Evolutionary conservation across 2,329 filamentous ascomycete genomes (phyloP).

Genomic region (Cladosporium velox): DNA sequence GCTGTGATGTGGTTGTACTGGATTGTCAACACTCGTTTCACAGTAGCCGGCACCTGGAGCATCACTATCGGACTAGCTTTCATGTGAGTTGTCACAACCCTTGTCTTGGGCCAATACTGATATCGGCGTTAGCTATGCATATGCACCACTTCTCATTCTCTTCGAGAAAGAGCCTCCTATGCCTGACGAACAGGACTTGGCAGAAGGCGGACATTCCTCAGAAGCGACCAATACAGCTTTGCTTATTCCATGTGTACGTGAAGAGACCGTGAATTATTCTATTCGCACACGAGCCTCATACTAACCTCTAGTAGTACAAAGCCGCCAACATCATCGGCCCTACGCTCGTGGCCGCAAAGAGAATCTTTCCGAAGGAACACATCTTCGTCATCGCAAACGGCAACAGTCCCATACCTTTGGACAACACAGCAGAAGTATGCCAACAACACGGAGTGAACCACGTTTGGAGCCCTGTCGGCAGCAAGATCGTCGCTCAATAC

Average conservation of each 20-base stretch:
- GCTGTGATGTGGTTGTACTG: constrained; percentile 22
- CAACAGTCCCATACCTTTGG: constrained; percentile 49
- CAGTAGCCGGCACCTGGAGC: not conserved
- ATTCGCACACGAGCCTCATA: too few species aligned
- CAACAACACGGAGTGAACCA: constrained; percentile 49
- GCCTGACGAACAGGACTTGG: constrained; percentile 24
- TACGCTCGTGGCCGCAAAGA: constrained; percentile 48
- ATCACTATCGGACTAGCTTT: not conserved
- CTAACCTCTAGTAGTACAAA: constrained; percentile 39
- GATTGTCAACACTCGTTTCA: not conserved
- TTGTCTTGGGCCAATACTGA: constrained; percentile 28
- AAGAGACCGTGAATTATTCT: too few species aligned
- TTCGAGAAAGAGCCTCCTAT: constrained; percentile 40
- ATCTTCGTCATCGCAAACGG: constrained; percentile 52
- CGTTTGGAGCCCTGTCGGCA: constrained; percentile 52
- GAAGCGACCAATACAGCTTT: constrained; percentile 41
- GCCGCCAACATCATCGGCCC: constrained; percentile 45
- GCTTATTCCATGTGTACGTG: constrained; percentile 45
- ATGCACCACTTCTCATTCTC: constrained; percentile 35
- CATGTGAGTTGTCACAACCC: not conserved
- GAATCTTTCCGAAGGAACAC: constrained; percentile 46
- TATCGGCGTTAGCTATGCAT: constrained; percentile 30
- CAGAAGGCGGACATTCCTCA: too few species aligned
- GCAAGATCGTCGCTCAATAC: constrained; percentile 54
- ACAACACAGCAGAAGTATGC: constrained; percentile 53